Conservation (phyloP, 345 rosid genomes). For the Theobroma cacao region DNA sequence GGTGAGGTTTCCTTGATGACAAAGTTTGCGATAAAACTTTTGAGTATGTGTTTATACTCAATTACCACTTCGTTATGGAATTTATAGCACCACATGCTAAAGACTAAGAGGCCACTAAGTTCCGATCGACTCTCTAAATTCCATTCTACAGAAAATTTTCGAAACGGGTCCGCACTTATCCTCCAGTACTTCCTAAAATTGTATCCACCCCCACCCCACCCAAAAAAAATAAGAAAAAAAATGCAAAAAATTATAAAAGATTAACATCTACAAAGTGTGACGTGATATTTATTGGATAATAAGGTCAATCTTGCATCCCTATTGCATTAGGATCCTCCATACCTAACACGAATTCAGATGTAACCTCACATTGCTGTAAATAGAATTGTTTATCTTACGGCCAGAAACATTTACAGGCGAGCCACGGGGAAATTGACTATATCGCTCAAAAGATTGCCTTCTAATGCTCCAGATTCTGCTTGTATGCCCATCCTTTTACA, state of each 20-base stretch:
- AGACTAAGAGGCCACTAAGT: too few relatives aligned
- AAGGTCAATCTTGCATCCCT: neutral
- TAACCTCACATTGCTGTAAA: neutral
- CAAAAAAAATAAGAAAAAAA: too few relatives aligned
- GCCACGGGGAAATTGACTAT: neutral
- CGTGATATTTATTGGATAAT: neutral
- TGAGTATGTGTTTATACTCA: too few relatives aligned
- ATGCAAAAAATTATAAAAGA: too few relatives aligned
- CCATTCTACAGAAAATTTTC: too few relatives aligned
- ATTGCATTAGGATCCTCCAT: neutral
- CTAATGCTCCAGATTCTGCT: neutral
- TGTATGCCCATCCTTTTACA: neutral
- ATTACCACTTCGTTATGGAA: neutral
- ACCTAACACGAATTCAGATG: neutral
- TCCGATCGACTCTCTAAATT: too few relatives aligned
- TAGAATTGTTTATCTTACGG: neutral
- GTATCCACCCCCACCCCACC: too few relatives aligned
- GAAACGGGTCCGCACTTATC: too few relatives aligned
- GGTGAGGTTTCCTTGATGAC: neutral
- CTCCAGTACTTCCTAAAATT: too few relatives aligned
- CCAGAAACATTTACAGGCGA: constrained; percentile 8
- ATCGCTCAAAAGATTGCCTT: constrained; percentile 6
- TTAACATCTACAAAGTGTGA: neutral
- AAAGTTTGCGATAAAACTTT: neutral
- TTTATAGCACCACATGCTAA: neutral